Conservation (phyloP, 116 monocot genomes). For the Iris pallida region DNA sequence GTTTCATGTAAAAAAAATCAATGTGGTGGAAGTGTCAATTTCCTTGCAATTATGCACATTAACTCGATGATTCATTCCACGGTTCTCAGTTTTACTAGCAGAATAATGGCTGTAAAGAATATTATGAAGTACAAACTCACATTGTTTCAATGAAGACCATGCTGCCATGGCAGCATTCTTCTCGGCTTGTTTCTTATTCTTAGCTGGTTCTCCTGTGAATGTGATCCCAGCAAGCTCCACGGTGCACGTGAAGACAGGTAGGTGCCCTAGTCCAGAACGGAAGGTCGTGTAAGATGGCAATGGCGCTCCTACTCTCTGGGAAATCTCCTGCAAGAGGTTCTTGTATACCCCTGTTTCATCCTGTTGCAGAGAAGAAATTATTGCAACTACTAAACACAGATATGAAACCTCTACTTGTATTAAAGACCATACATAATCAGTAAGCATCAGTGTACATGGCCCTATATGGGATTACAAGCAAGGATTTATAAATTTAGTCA, state of each 20-base stretch:
- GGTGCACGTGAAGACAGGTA: constrained; percentile 87
- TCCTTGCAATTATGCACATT: no score
- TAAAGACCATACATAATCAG: no score
- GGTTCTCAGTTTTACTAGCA: no score
- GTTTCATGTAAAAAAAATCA: no score
- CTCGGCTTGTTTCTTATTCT: constrained; percentile 96
- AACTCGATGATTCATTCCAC: no score
- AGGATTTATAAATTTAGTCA: no score
- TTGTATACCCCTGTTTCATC: constrained; percentile 99
- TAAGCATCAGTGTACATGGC: no score
- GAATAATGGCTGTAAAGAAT: no score
- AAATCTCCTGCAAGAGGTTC: constrained; percentile 91
- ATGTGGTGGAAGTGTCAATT: no score
- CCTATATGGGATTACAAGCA: no score
- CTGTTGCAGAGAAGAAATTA: constrained; percentile 24
- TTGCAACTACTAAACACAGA: no score
- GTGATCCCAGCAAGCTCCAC: constrained; percentile 90
- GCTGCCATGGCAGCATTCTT: constrained; percentile 94
- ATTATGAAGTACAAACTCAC: constrained; percentile 31
- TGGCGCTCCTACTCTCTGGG: constrained; percentile 86
- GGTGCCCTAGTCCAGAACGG: constrained; percentile 87
- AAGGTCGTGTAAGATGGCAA: constrained; percentile 81
- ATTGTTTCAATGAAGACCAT: constrained; percentile 83
- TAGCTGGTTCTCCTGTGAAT: constrained; percentile 89
- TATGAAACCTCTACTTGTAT: no score